Evolutionary conservation across 2,329 filamentous ascomycete genomes (phyloP).

Genomic region (Ophiostoma sp.): DNA sequence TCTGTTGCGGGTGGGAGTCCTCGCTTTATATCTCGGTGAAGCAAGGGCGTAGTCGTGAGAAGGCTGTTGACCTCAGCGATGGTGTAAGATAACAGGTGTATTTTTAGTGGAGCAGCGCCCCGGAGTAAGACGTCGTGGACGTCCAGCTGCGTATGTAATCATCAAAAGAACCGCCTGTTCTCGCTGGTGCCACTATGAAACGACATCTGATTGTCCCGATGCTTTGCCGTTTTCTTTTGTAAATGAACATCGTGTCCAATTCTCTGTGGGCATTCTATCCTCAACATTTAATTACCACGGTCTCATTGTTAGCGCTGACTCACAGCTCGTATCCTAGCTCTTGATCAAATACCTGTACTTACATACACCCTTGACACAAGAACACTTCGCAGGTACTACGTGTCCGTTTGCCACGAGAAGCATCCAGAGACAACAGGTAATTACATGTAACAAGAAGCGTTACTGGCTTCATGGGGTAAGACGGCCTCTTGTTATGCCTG

Average conservation of each 20-base stretch:
- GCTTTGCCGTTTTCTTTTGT: not conserved
- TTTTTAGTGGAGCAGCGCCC: conserved; percentile 12
- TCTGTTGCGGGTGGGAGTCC: not conserved
- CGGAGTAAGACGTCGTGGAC: no score
- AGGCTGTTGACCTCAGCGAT: not conserved
- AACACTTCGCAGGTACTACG: no score
- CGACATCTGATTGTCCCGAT: not conserved
- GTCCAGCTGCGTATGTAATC: not conserved
- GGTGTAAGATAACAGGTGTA: conserved; percentile 16
- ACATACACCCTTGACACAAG: no score
- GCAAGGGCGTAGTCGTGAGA: not conserved
- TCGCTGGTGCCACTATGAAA: no score
- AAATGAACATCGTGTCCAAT: conserved; percentile 1
- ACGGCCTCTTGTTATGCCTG: not conserved
- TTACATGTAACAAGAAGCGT: not conserved
- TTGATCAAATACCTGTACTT: no score
- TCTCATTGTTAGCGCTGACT: conserved; percentile 8
- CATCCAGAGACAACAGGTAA: no score
- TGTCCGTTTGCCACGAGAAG: no score
- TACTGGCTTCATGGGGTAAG: not conserved
- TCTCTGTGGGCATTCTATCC: not conserved
- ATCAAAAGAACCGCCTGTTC: not conserved
- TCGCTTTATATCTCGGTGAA: not conserved
- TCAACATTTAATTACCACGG: not conserved
- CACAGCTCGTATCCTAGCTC: conserved; percentile 27